These are phyloP conservation scores for Isabelozyma gotoi DNA, from an alignment of 805 yeast genomes.

Conservation along the genomic window DNA sequence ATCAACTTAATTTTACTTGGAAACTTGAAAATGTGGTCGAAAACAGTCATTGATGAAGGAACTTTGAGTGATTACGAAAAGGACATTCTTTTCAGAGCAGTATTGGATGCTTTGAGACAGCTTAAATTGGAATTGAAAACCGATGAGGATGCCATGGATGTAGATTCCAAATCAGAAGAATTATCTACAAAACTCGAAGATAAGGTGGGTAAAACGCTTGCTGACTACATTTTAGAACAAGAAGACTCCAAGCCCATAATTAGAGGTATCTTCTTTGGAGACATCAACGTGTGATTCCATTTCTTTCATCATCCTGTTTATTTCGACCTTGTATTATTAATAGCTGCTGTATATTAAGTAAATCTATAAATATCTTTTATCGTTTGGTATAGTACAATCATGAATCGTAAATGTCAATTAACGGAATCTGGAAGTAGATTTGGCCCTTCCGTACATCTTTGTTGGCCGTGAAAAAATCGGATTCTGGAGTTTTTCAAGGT, in stretches of 20 bases:
- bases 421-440: neutral
- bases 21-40: conserved; percentile 79
- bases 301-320: neutral
- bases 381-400: neutral
- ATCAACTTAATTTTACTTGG: conserved; percentile 81
- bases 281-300: conserved; percentile 19
- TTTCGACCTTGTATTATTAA: neutral
- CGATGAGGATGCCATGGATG: conserved; percentile 33
- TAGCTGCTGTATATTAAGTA: neutral
- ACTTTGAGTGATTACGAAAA: conserved; percentile 46
- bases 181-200: conserved; percentile 43
- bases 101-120: conserved; percentile 54
- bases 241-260: conserved; percentile 50
- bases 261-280: conserved; percentile 76
- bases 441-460: neutral
- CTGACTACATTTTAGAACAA: conserved; percentile 48
- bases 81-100: conserved; percentile 43
- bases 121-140: conserved; percentile 34
- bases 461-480: neutral
- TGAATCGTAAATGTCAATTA: neutral
- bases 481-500: neutral
- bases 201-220: conserved; percentile 62
- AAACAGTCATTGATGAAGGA: conserved; percentile 48
- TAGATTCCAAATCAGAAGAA: conserved; percentile 27
- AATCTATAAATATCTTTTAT: neutral